phyloP scores from a whole-genome alignment of 2,329 filamentous ascomycete genomes.

The Fusarium tuaranense region DNA sequence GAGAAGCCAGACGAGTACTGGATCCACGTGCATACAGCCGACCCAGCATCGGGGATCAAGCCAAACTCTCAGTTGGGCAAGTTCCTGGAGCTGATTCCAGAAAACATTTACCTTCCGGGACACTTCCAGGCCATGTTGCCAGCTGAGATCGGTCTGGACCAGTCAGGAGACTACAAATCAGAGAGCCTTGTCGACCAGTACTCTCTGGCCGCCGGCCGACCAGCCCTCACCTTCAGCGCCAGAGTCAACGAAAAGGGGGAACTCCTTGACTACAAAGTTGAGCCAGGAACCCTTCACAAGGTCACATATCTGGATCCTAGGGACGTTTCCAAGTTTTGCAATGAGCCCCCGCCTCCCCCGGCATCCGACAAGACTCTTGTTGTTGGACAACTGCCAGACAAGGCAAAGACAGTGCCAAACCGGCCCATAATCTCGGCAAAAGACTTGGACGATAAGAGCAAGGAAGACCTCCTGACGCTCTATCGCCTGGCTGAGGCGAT shows the following conservation, averaged over 20 bases:
- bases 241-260: slow-evolving; percentile 65
- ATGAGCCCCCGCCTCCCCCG: slow-evolving; percentile 46
- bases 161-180: slow-evolving; percentile 47
- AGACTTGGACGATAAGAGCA: slow-evolving; percentile 57
- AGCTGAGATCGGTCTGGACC: slow-evolving; percentile 44
- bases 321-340: slow-evolving; percentile 60
- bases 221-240: slow-evolving; percentile 72
- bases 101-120: slow-evolving; percentile 71
- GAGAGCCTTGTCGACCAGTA: slow-evolving; percentile 61
- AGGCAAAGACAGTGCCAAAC: slow-evolving; percentile 35
- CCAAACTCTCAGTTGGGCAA: slow-evolving; percentile 68
- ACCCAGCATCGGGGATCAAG: slow-evolving; percentile 77
- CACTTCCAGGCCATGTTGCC: slow-evolving; percentile 70
- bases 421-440: slow-evolving; percentile 58
- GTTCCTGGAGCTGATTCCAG: slow-evolving; percentile 70
- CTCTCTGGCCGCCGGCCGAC: slow-evolving; percentile 64
- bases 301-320: slow-evolving; percentile 69
- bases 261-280: slow-evolving; percentile 66
- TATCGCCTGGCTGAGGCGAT: slow-evolving; percentile 61
- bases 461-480: slow-evolving; percentile 60
- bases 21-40: slow-evolving; percentile 83
- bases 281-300: slow-evolving; percentile 63
- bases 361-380: slow-evolving; percentile 41
- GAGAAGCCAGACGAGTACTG: slow-evolving; percentile 69
- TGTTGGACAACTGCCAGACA: slow-evolving; percentile 44